A percentile compares a stretch with the other conserved stretches of the same genome.
Evolutionary conservation across 495 filamentous ascomycete genomes (phyloP).

Genomic region (Talaromyces adpressus): DNA sequence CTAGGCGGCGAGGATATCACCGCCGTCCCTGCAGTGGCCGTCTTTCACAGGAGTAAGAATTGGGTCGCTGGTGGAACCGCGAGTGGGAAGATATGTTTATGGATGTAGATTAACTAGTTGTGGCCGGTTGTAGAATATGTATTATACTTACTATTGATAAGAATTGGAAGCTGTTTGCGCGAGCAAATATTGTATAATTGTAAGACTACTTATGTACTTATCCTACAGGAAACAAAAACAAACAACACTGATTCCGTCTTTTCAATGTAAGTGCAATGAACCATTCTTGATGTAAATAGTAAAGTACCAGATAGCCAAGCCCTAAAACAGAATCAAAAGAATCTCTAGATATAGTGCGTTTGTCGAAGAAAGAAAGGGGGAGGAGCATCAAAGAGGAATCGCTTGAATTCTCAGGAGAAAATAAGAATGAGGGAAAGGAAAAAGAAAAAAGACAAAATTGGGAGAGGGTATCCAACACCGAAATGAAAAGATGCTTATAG

Average conservation of each 20-base stretch:
- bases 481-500: conserved; percentile 35
- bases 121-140: not conserved
- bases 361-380: conserved; percentile 2
- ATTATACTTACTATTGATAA: not conserved
- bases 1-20: conserved; percentile 83
- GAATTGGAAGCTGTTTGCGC: not conserved
- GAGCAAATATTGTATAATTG: conserved; percentile 1
- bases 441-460: not conserved
- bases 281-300: not conserved
- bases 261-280: not conserved
- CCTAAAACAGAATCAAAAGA: conserved; percentile 11
- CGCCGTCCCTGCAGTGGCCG: conserved; percentile 86
- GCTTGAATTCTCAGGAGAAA: not conserved
- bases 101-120: conserved; percentile 52
- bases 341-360: not conserved
- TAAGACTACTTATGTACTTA: not conserved
- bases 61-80: conserved; percentile 92
- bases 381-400: conserved; percentile 11
- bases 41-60: conserved; percentile 79
- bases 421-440: not conserved
- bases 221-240: not conserved
- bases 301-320: conserved; percentile 12
- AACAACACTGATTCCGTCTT: not conserved
- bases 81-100: conserved; percentile 87
- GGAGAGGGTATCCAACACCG: conserved; percentile 44